Evolutionary conservation across 345 rosid species (phyloP).

Genomic region (Salix arbutifolia): DNA sequence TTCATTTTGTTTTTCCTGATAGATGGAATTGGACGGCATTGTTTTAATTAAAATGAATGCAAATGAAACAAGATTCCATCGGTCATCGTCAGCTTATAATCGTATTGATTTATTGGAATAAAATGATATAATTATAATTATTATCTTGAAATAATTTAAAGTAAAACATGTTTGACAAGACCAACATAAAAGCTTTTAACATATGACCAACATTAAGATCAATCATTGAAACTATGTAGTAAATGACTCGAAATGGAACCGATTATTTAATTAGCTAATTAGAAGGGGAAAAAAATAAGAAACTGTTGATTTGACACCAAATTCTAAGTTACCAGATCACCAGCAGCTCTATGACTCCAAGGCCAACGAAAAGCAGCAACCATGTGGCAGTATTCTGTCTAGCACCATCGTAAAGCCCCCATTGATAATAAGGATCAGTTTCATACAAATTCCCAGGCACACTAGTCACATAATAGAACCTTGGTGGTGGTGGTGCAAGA

Average conservation of each 20-base stretch:
- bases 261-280: not conserved
- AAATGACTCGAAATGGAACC: not conserved
- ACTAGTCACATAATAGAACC: conserved; percentile 43
- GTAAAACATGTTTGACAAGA: not conserved
- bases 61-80: not conserved
- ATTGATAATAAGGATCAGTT: conserved; percentile 27
- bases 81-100: not conserved
- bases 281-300: not conserved
- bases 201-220: no score
- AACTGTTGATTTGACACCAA: not conserved
- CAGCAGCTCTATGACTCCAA: conserved; percentile 16
- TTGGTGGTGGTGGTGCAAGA: conserved; percentile 40
- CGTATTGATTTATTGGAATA: not conserved
- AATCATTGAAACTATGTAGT: no score
- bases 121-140: not conserved
- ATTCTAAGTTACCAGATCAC: not conserved
- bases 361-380: conserved; percentile 24
- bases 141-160: not conserved
- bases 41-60: not conserved
- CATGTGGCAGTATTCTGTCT: conserved; percentile 15
- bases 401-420: conserved; percentile 38
- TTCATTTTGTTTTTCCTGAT: not conserved
- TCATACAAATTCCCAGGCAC: conserved; percentile 45
- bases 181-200: not conserved
- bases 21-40: not conserved